Conservation (phyloP, 176 grass and related monocot genomes). For the Thinopyrum elongatum region DNA sequence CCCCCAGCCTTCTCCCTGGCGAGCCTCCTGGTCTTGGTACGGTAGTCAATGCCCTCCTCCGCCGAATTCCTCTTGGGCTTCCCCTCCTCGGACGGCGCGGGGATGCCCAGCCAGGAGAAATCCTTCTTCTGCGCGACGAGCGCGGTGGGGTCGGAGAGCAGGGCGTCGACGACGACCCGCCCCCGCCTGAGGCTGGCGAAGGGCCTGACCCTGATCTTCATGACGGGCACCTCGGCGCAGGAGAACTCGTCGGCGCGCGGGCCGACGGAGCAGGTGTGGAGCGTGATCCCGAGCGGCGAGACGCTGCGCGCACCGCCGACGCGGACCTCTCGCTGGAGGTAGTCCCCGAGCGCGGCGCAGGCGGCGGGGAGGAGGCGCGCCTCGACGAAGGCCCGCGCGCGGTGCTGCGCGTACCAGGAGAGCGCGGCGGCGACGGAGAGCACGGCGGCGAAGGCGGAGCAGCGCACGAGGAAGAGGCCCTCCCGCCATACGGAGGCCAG, state of each 20-base stretch:
- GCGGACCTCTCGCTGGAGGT: constrained; percentile 82
- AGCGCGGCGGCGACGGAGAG: constrained; percentile 73
- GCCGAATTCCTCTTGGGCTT: constrained; percentile 48
- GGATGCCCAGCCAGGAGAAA: constrained; percentile 94
- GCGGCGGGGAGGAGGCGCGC: constrained; percentile 74
- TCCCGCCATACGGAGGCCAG: constrained; percentile 72
- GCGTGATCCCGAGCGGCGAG: constrained; percentile 85
- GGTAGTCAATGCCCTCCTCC: constrained; percentile 88
- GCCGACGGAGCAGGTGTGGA: constrained; percentile 86
- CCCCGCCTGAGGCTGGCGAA: constrained; percentile 79
- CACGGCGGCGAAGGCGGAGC: constrained; percentile 71
- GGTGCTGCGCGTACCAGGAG: constrained; percentile 76
- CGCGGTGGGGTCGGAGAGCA: constrained; percentile 68
- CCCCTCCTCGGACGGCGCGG: constrained; percentile 54
- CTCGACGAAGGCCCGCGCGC: constrained; percentile 71
- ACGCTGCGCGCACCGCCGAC: constrained; percentile 82
- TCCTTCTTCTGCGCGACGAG: constrained; percentile 85
- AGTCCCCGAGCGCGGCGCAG: constrained; percentile 65
- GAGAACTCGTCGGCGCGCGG: constrained; percentile 90
- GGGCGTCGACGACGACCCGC: constrained; percentile 81
- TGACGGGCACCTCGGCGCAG: constrained; percentile 65
- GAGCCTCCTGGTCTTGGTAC: constrained; percentile 83
- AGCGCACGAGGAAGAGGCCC: constrained; percentile 85
- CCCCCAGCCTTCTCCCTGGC: constrained; percentile 62
- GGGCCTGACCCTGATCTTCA: constrained; percentile 82